Evolutionary conservation across 306 rosid genomes (phyloP), one percentile per base, ranked within the genome.

Genomic region (Abrus precatorius): DNA sequence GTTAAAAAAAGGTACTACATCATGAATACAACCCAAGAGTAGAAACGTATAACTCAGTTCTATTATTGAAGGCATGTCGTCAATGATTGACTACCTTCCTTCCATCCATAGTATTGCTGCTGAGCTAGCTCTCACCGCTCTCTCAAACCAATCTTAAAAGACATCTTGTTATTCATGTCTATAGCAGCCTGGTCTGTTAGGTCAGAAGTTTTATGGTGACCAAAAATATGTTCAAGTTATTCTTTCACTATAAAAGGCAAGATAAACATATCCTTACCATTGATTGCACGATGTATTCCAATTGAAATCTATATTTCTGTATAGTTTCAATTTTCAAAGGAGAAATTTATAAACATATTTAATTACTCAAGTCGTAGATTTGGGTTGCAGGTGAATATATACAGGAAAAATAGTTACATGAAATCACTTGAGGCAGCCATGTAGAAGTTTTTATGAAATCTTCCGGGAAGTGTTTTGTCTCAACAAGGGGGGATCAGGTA

Each of bases 401-500:
- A 77, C 72, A 20, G 49, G 69, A 62, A 62, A 69, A 40, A 33
- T 38, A 67, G 72, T 50, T 28, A 41, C 81, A 67, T 49, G 40
- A 44, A 44, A 30, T 20, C 76, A 82, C 48, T 77, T 43, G 70
- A 43, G 28, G 70, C 41, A 49, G 54, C 68, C 3, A 14, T 38
- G 52, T 8, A 28, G 75, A 73, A 74, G 56, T 33, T 54, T 72
- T 48, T 34, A 62, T 34, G 33, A 59, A 69, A 59, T 76, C 33
- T 14, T 57, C 5, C 5, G n/a, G 14, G 13, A 81, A 69, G 83
- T 45, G 38, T 47, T 13, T 30, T 55, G 48, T 50, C 80, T 57
- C 57, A 34, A 41, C 64, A 29, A 45, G 81, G 75, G 66, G 64
- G 29, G 62, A 79, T 94, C 87, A 95, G 27, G 99, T 95, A 83